Evolutionary conservation across 2,329 filamentous ascomycete genomes (phyloP).

Genomic region (Cytospora chrysosperma): DNA sequence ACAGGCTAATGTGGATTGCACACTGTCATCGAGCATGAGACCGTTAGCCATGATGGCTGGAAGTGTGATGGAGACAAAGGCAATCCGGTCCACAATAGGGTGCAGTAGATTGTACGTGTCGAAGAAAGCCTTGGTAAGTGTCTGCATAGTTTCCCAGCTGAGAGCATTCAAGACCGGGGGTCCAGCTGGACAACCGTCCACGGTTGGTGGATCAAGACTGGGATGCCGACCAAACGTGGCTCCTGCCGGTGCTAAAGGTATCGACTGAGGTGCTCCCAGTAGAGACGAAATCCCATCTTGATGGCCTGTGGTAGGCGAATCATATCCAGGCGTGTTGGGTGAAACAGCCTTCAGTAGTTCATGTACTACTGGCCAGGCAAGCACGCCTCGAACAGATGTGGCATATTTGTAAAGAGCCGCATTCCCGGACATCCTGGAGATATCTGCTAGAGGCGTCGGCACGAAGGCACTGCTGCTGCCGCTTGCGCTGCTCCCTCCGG

Average conservation of each 20-base stretch:
- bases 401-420: conserved; percentile 33
- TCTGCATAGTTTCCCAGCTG: conserved; percentile 49
- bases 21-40: conserved; percentile 45
- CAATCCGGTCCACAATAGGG: conserved; percentile 57
- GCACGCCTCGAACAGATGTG: conserved; percentile 48
- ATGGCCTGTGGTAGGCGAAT: conserved; percentile 33
- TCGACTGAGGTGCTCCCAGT: conserved; percentile 31
- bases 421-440: background rate
- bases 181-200: conserved; percentile 1
- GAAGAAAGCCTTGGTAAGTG: conserved; percentile 55
- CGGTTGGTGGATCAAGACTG: background rate
- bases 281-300: conserved; percentile 39
- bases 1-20: conserved; percentile 51
- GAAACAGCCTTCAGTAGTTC: conserved; percentile 38
- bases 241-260: conserved; percentile 26
- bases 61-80: conserved; percentile 50
- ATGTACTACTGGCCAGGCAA: conserved; percentile 49
- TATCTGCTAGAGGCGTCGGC: background rate
- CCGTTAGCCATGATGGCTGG: conserved; percentile 45
- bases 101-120: conserved; percentile 58
- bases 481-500: conserved; percentile 12
- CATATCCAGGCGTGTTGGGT: conserved; percentile 34
- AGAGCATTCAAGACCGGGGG: conserved; percentile 31
- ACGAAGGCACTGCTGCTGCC: conserved; percentile 5
- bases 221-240: conserved; percentile 13